phyloP scores from a whole-genome alignment of 176 grass and related monocot species.

The Chrysopogon serrulatus region DNA sequence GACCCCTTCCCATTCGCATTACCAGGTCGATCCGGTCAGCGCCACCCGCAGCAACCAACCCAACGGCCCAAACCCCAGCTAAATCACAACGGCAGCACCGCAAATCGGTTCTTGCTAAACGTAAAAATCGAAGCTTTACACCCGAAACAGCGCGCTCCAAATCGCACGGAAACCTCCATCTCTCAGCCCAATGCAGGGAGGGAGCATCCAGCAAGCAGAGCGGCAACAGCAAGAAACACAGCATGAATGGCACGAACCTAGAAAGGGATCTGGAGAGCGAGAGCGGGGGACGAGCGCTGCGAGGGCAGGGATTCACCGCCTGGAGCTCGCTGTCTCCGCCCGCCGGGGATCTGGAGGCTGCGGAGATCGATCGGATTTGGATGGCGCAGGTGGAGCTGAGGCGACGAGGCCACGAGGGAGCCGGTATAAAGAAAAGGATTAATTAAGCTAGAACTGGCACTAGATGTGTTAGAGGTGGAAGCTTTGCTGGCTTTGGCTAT shows the following conservation, averaged over 20 bases:
- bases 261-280: background rate
- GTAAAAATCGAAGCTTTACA: slow-evolving; percentile 9
- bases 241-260: background rate
- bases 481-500: background rate
- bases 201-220: background rate
- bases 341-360: slow-evolving; percentile 31
- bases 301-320: background rate
- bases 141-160: background rate
- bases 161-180: background rate
- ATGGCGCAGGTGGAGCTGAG: background rate
- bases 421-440: slow-evolving; percentile 20
- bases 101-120: background rate
- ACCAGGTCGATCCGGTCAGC: slow-evolving; percentile 23
- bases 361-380: slow-evolving; percentile 26
- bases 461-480: background rate
- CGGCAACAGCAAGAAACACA: background rate
- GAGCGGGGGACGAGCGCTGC: background rate
- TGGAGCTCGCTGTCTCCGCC: slow-evolving; percentile 1
- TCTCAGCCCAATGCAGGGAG: slow-evolving; percentile 16
- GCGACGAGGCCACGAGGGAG: background rate
- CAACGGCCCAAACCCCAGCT: background rate
- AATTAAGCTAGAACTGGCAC: slow-evolving; percentile 22
- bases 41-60: background rate
- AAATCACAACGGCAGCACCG: background rate
- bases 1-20: slow-evolving; percentile 6